These are phyloP conservation scores for Xylariaceae sp. DNA, from an alignment of 2,329 filamentous ascomycete genomes.

Conservation along the genomic window DNA sequence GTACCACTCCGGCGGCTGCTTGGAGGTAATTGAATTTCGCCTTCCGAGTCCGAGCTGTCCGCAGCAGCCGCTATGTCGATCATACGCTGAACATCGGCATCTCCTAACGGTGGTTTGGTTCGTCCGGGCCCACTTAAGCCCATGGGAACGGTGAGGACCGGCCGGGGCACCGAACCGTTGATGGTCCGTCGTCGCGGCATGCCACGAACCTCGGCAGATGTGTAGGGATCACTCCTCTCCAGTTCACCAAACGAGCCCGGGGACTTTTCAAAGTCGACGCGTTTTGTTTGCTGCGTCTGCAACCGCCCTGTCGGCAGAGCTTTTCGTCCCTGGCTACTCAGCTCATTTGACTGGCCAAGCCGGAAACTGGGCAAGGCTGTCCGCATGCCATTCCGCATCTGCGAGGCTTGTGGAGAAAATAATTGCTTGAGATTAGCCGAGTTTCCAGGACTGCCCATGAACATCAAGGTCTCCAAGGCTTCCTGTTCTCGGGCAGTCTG, in stretches of 20 bases:
- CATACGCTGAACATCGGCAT: conserved; percentile 56
- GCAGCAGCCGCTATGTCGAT: conserved; percentile 46
- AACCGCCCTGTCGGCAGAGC: conserved; percentile 46
- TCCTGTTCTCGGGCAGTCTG: conserved; percentile 71
- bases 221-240: conserved; percentile 39
- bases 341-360: conserved; percentile 22
- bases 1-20: conserved; percentile 23
- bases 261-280: conserved; percentile 44
- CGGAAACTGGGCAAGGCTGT: conserved; percentile 42
- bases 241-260: conserved; percentile 40
- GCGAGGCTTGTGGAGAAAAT: conserved; percentile 40
- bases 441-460: conserved; percentile 76
- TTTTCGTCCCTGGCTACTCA: conserved; percentile 40
- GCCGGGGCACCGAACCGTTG: conserved; percentile 34
- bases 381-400: conserved; percentile 28
- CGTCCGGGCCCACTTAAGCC: conserved; percentile 39
- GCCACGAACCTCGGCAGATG: conserved; percentile 33
- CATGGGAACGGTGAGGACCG: conserved; percentile 42
- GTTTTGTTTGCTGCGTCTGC: conserved; percentile 34
- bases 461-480: conserved; percentile 72
- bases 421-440: conserved; percentile 56
- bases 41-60: conserved; percentile 53
- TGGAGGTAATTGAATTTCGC: conserved; percentile 48
- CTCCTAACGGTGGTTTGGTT: conserved; percentile 40
- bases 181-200: conserved; percentile 39